These are phyloP conservation scores for Nephelium lappaceum DNA, from an alignment of 345 rosid species.

Conservation along the genomic window DNA sequence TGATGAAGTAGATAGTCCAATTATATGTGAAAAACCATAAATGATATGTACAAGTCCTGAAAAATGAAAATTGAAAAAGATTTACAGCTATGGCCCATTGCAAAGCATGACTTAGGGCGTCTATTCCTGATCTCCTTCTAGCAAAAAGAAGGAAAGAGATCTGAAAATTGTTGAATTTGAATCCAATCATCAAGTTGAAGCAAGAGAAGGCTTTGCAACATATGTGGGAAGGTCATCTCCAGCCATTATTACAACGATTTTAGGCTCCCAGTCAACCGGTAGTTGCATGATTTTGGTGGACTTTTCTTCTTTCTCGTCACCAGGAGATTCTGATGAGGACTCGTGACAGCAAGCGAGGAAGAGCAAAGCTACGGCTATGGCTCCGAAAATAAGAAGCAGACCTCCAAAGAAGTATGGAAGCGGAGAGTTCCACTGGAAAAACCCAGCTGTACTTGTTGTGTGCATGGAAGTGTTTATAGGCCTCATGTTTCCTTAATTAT, in stretches of 20 bases:
- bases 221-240: constrained; percentile 40
- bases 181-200: background rate
- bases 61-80: background rate
- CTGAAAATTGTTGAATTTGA: background rate
- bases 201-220: constrained; percentile 33
- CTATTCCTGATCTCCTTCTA: background rate
- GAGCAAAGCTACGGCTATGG: constrained; percentile 28
- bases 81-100: too few relatives aligned
- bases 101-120: too few relatives aligned
- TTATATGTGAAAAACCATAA: background rate
- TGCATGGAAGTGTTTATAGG: background rate
- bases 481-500: background rate
- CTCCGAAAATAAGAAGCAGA: constrained; percentile 21
- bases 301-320: constrained; percentile 21
- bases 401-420: constrained; percentile 42
- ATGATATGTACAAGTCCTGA: background rate
- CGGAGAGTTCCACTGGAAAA: constrained; percentile 31
- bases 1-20: too few relatives aligned
- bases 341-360: constrained; percentile 30
- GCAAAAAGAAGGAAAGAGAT: background rate
- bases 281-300: background rate
- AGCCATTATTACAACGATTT: constrained; percentile 48
- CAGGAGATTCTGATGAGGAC: background rate
- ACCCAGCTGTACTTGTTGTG: background rate
- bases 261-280: constrained; percentile 16